Evolutionary conservation across 2,329 filamentous ascomycete genomes (phyloP).

Genomic region (Fusarium sp.): DNA sequence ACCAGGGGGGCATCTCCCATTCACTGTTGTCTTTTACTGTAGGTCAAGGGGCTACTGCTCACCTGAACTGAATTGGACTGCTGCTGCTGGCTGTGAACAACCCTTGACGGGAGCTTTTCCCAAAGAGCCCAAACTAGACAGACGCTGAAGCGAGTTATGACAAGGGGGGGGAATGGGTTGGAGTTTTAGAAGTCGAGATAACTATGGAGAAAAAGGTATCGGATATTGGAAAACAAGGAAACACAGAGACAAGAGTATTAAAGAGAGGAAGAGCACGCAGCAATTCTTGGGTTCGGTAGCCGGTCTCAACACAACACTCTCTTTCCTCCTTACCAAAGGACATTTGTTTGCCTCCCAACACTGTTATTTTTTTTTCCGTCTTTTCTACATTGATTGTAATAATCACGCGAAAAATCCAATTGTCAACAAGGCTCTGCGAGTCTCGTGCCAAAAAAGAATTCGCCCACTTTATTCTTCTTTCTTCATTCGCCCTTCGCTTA

Average conservation of each 20-base stretch:
- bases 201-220: conserved; percentile 15
- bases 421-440: conserved; percentile 33
- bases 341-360: neutral
- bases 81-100: conserved; percentile 2
- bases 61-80: neutral
- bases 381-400: conserved; percentile 33
- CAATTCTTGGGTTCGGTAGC: conserved; percentile 27
- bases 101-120: conserved; percentile 21
- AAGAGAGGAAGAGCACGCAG: conserved; percentile 24
- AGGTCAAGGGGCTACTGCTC: conserved; percentile 8
- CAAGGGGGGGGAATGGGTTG: conserved; percentile 20
- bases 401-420: conserved; percentile 15
- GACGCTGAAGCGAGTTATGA: conserved; percentile 24
- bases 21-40: neutral
- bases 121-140: conserved; percentile 9
- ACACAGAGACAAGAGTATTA: conserved; percentile 32
- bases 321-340: conserved; percentile 18
- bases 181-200: conserved; percentile 32
- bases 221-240: conserved; percentile 3
- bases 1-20: conserved; percentile 13
- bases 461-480: conserved; percentile 22
- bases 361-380: conserved; percentile 4
- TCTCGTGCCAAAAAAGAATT: conserved; percentile 26
- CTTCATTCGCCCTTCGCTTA: conserved; percentile 36
- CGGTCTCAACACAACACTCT: conserved; percentile 38